A percentile compares a stretch with the other conserved stretches of the same genome.
Conservation (phyloP, 768 basidiomycete species). For the Pleurotus eryngii region DNA sequence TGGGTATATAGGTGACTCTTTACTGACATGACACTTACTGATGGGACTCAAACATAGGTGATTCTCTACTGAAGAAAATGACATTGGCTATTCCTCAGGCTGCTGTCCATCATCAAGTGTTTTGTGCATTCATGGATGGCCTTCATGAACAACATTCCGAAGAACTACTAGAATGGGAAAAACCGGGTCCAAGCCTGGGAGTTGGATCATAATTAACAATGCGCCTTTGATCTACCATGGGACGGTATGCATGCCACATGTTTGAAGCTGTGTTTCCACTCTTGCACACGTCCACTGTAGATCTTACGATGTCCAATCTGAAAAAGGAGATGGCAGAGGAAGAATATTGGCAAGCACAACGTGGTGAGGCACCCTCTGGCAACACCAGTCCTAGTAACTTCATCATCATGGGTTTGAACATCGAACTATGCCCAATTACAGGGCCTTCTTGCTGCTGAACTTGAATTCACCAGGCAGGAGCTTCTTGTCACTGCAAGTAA, state of each 20-base stretch:
- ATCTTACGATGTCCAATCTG: no score
- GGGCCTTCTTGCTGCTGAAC: not conserved
- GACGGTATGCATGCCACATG: no score
- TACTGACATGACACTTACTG: not conserved
- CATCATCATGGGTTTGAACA: slow-evolving; percentile 11
- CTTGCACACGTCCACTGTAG: no score
- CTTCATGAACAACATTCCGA: slow-evolving; percentile 9
- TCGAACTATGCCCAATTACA: not conserved
- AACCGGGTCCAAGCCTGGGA: slow-evolving; percentile 12
- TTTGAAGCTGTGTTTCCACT: no score
- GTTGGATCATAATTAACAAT: slow-evolving; percentile 6
- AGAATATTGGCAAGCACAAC: slow-evolving; percentile 12
- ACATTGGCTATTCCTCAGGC: slow-evolving; percentile 14
- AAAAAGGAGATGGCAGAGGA: slow-evolving; percentile 8
- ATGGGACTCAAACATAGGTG: slow-evolving; percentile 7
- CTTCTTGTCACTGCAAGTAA: not conserved
- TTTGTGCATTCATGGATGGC: slow-evolving; percentile 13
- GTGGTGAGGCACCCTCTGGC: not conserved
- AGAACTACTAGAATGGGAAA: slow-evolving; percentile 13
- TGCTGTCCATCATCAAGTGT: slow-evolving; percentile 9
- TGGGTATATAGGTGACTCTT: slow-evolving; percentile 11
- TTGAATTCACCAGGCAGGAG: not conserved
- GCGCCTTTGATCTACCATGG: not conserved
- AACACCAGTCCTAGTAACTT: slow-evolving; percentile 9
- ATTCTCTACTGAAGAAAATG: slow-evolving; percentile 10